Evolutionary conservation across 2,329 filamentous ascomycete species (phyloP).

Genomic region (Colletotrichum trifolii): DNA sequence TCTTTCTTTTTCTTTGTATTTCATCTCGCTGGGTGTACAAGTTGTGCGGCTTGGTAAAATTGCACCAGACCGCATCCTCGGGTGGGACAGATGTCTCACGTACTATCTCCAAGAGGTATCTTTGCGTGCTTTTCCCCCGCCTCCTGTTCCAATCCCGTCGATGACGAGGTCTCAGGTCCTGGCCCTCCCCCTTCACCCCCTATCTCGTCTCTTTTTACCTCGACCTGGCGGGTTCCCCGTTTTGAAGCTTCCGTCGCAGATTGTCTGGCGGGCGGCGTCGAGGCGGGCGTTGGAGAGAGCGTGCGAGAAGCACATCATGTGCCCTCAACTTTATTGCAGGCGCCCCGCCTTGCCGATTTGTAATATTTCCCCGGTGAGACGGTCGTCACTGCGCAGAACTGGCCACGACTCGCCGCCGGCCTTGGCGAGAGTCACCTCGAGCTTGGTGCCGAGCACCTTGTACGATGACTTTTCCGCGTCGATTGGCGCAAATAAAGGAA

Average conservation of each 20-base stretch:
- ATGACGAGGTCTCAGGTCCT: constrained; percentile 13
- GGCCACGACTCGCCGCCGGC: constrained; percentile 86
- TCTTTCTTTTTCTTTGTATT: too few species aligned
- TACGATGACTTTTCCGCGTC: constrained; percentile 79
- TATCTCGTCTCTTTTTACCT: background rate
- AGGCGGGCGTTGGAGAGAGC: too few species aligned
- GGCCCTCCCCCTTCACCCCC: constrained; percentile 1
- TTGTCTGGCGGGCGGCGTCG: too few species aligned
- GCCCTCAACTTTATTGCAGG: constrained; percentile 22
- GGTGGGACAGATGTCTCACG: constrained; percentile 28
- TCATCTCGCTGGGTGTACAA: too few species aligned
- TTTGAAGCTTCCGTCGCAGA: constrained; percentile 5
- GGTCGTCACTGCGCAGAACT: constrained; percentile 82
- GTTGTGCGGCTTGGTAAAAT: background rate
- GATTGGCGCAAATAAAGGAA: constrained; percentile 82
- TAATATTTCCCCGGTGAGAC: constrained; percentile 78
- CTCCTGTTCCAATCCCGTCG: background rate
- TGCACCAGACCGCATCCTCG: constrained; percentile 19
- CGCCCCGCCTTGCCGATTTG: constrained; percentile 86
- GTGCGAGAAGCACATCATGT: constrained; percentile 1
- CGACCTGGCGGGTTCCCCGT: background rate
- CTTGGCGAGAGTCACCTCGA: constrained; percentile 80
- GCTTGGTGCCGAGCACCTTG: constrained; percentile 88
- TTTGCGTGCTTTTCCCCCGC: constrained; percentile 21
- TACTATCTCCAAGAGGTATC: constrained; percentile 29